Evolutionary conservation across 352 stramenopile genomes (phyloP).

Genomic region (Pythium angustatum): DNA sequence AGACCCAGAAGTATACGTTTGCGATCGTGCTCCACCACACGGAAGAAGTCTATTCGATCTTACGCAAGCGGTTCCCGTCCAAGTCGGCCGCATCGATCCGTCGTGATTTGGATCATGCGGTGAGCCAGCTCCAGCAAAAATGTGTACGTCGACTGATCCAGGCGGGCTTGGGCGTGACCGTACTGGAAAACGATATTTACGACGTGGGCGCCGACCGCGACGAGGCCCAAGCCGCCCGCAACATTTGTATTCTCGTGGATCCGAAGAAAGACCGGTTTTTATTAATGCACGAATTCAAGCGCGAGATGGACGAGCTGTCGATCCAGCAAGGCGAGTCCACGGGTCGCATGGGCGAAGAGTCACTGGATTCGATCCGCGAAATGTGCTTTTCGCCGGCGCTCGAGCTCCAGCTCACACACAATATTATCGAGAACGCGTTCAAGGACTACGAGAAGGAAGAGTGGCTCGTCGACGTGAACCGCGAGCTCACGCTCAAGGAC

Average conservation of each 20-base stretch:
- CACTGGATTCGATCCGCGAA: slow-evolving; percentile 72
- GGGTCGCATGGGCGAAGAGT: slow-evolving; percentile 71
- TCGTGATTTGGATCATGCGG: slow-evolving; percentile 66
- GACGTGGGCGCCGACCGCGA: slow-evolving; percentile 35
- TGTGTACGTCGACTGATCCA: slow-evolving; percentile 80
- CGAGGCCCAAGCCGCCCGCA: slow-evolving; percentile 57
- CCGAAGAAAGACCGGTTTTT: slow-evolving; percentile 84
- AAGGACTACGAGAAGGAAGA: slow-evolving; percentile 88
- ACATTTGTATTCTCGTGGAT: slow-evolving; percentile 80
- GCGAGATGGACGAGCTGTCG: slow-evolving; percentile 82
- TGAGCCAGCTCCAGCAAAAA: slow-evolving; percentile 79
- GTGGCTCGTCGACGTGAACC: slow-evolving; percentile 86
- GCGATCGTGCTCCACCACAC: slow-evolving; percentile 84
- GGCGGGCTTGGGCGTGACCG: slow-evolving; percentile 63
- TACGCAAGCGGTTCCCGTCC: slow-evolving; percentile 70
- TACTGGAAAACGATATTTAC: slow-evolving; percentile 79
- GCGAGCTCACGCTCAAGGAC: slow-evolving; percentile 75
- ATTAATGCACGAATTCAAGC: slow-evolving; percentile 86
- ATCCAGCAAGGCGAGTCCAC: slow-evolving; percentile 77
- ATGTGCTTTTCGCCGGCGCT: slow-evolving; percentile 87
- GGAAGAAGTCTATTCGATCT: slow-evolving; percentile 67
- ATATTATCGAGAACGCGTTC: slow-evolving; percentile 88
- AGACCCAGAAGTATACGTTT: slow-evolving; percentile 90
- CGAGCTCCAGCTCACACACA: slow-evolving; percentile 86
- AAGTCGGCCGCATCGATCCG: slow-evolving; percentile 67